These are phyloP conservation scores for Phialocephala sp. DNA, from an alignment of 2,329 filamentous ascomycete species.

Conservation along the genomic window DNA sequence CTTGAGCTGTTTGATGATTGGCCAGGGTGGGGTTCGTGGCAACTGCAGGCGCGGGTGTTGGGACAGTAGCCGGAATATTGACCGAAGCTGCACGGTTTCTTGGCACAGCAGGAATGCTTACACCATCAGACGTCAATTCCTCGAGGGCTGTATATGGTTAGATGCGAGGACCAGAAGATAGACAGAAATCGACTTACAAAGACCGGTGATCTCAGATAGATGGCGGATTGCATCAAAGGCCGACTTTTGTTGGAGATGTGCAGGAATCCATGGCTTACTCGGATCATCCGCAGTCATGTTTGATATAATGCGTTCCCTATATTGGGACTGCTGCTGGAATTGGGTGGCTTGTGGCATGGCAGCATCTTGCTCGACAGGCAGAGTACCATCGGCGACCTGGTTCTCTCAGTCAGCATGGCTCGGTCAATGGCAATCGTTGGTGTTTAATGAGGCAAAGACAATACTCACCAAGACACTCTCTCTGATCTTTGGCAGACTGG, in stretches of 20 bases:
- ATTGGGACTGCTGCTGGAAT: not conserved
- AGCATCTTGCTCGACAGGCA: not conserved
- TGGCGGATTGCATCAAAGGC: constrained; percentile 13
- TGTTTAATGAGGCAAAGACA: too few relatives aligned
- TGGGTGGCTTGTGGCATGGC: not conserved
- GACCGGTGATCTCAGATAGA: constrained; percentile 10
- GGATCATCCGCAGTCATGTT: constrained; percentile 23
- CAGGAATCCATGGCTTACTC: constrained; percentile 23
- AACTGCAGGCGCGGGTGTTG: not conserved
- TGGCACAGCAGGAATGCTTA: constrained; percentile 10
- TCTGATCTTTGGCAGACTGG: not conserved
- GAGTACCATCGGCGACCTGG: not conserved
- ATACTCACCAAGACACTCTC: not conserved
- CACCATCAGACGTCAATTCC: constrained; percentile 14
- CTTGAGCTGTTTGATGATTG: not conserved
- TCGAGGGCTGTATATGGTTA: not conserved
- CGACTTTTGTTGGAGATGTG: constrained; percentile 21
- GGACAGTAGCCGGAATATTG: not conserved
- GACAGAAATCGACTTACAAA: constrained; percentile 13
- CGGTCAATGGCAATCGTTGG: too few relatives aligned
- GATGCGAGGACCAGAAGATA: not conserved
- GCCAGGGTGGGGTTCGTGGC: not conserved
- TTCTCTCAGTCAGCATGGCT: too few relatives aligned
- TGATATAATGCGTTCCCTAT: constrained; percentile 18
- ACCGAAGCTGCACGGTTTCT: not conserved